phyloP scores from a whole-genome alignment of 345 rosid genomes.

The Salix caprea region DNA sequence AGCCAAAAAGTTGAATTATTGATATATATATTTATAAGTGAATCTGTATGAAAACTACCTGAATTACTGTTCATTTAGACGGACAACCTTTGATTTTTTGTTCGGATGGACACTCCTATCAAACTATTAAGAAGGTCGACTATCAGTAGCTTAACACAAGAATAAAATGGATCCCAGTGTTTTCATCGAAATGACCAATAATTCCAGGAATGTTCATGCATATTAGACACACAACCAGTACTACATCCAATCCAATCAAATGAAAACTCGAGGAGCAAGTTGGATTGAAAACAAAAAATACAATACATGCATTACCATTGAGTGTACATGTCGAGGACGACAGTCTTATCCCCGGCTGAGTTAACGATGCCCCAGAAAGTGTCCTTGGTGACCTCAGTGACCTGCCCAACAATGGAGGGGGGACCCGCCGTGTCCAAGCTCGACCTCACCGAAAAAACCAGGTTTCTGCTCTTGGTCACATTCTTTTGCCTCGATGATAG shows the following conservation, averaged over 20 bases:
- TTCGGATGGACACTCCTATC: no score
- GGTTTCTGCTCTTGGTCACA: neutral
- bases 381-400: constrained; percentile 78
- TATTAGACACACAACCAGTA: no score
- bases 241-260: neutral
- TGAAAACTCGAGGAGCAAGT: neutral
- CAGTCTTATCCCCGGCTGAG: constrained; percentile 72
- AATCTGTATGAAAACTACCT: no score
- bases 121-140: no score
- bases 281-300: neutral
- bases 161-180: no score
- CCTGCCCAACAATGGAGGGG: constrained; percentile 54
- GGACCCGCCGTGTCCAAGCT: constrained; percentile 64
- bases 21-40: no score
- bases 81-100: no score
- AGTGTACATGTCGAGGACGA: constrained; percentile 93
- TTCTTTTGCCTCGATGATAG: neutral
- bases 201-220: no score
- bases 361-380: constrained; percentile 92
- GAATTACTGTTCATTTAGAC: no score
- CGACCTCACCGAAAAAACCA: constrained; percentile 39
- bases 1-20: neutral
- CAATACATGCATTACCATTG: constrained; percentile 50
- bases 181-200: no score
- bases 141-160: no score